Base-by-base conservation (phyloP, 106 monocot genomes). In the Cymbidium sinense region DNA sequence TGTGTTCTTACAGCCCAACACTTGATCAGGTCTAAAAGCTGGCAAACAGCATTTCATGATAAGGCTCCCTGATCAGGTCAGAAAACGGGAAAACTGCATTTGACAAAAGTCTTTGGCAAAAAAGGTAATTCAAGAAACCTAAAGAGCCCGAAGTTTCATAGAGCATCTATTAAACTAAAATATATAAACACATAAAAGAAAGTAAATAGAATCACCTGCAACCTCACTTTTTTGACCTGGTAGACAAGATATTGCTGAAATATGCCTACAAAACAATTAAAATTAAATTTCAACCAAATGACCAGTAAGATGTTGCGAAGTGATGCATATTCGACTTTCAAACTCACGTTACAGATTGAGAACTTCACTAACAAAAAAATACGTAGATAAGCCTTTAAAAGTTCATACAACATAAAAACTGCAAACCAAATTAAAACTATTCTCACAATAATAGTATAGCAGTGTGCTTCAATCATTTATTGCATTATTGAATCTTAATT, bases 221-320 rank as follows among this genome's bases (percentile, higher is more conserved):
- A 86, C 64, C 95, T 86, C 55, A 96, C 91, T 91, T 96, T 96
- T 47, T 75, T 90, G 43, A 96, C 93, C 81, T 96, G 95, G 67
- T 89, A 85, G 50, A 89, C 87, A 88, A 82, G 87, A 77, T 91
- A 96, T 74, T 96, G 95, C 78, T 91, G 95, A 85, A 96, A 96
- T 78, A 91, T 75, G 33, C 87, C 95, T 96, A 81, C 43, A 85
- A 72, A 44, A 18, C 2, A 77, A 37, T 76, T 77, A 20, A 70
- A 34, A 65, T 34, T 23, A 73, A 77, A 5, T 36, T 44, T 21
- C 29, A 12, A 75, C 64, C 73, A 76, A 2, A 79, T 62, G 1
- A 36, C 51, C 20, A 65, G 25, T 3, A 36, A 64, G 21, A 77
- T 34, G 25, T 29, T 75, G 17, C 10, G 3, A 67, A 67, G 31